Conservation (phyloP, 495 filamentous ascomycete genomes). For the Aspergillus olivimuriae region DNA sequence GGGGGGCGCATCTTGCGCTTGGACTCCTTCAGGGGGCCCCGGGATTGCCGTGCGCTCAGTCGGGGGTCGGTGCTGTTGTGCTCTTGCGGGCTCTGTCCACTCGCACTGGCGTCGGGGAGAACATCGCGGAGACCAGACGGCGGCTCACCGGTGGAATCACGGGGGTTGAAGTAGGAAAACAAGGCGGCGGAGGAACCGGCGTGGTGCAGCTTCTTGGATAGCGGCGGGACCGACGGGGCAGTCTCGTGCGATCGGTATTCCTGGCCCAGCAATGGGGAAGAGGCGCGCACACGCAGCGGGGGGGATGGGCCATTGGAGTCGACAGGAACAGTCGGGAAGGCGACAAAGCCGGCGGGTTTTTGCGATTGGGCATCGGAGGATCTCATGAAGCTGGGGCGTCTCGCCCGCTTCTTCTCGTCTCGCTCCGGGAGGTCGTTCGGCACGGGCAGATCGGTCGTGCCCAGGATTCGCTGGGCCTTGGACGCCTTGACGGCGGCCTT, state of each 20-base stretch:
- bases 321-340: constrained; percentile 19
- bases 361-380: constrained; percentile 22
- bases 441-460: constrained; percentile 25
- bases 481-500: constrained; percentile 15
- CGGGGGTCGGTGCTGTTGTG: constrained; percentile 16
- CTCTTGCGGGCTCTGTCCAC: neutral
- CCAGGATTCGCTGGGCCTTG: constrained; percentile 36
- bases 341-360: constrained; percentile 17
- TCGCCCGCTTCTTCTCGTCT: constrained; percentile 16
- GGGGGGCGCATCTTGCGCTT: constrained; percentile 38
- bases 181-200: constrained; percentile 32
- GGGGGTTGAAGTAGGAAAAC: constrained; percentile 32
- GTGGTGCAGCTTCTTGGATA: constrained; percentile 28
- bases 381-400: constrained; percentile 25
- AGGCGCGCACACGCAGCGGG: constrained; percentile 37
- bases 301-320: constrained; percentile 18
- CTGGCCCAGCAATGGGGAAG: constrained; percentile 37
- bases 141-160: constrained; percentile 18
- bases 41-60: constrained; percentile 18
- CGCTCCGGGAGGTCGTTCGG: constrained; percentile 15
- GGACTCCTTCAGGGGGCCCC: constrained; percentile 26
- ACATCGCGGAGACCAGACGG: too few relatives aligned
- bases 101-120: too few relatives aligned
- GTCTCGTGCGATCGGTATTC: constrained; percentile 26
- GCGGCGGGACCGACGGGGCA: constrained; percentile 19